Conservation (phyloP, 352 stramenopile genomes). For the Globisporangium takayamanum region DNA sequence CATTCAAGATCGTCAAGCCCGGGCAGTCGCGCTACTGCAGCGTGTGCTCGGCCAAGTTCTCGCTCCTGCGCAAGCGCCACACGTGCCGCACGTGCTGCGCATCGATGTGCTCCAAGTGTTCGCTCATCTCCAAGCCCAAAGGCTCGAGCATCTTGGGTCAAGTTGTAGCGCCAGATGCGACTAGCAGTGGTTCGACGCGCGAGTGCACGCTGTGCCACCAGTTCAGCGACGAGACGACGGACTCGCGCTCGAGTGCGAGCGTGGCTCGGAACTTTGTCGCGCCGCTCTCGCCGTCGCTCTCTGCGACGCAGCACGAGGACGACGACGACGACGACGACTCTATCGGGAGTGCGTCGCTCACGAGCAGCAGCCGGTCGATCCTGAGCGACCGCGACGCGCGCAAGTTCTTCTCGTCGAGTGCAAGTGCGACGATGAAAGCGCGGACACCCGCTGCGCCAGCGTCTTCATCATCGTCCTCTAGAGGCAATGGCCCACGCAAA, state of each 20-base stretch:
- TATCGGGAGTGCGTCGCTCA: constrained; percentile 7
- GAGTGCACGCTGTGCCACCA: constrained; percentile 60
- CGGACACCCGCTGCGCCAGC: constrained; percentile 7
- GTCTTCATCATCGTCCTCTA: background rate
- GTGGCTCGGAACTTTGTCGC: constrained; percentile 25
- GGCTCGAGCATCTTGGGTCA: constrained; percentile 1
- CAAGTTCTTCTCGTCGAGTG: background rate
- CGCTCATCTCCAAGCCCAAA: constrained; percentile 13
- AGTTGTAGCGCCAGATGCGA: background rate
- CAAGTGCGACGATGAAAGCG: constrained; percentile 9
- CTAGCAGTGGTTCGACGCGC: constrained; percentile 4
- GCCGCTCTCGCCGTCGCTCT: constrained; percentile 19
- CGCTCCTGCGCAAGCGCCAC: constrained; percentile 56
- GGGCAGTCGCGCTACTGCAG: constrained; percentile 33
- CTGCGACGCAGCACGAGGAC: constrained; percentile 16
- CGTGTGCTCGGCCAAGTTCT: constrained; percentile 56
- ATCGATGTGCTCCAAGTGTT: constrained; percentile 55
- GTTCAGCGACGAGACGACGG: constrained; percentile 30
- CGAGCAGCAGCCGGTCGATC: constrained; percentile 24
- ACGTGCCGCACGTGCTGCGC: constrained; percentile 44
- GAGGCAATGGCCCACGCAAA: constrained; percentile 16
- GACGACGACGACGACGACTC: constrained; percentile 12
- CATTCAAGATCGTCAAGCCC: constrained; percentile 9
- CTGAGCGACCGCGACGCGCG: constrained; percentile 1
- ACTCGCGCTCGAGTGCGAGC: constrained; percentile 22